Evolutionary conservation across 352 stramenopile species (phyloP), one percentile per base, ranked within the genome.

Genomic region (Phytophthora uliginosa): DNA sequence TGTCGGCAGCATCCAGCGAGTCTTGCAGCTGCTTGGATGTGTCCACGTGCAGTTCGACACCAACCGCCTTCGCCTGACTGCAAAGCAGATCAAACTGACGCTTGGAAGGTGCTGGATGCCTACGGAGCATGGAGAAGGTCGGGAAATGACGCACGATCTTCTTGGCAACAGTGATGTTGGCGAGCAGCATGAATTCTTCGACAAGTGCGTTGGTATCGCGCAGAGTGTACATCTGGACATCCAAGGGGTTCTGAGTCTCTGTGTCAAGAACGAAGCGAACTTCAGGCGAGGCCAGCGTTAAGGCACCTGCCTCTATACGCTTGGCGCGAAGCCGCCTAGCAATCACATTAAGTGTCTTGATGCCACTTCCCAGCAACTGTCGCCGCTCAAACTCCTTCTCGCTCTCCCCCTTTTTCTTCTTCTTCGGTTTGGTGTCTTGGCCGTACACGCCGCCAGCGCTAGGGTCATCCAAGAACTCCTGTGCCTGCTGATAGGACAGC

Each of bases 141-240:
- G 97, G 97, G 66, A 98, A 99, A 62, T 98, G 89, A 22, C 95
- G 91, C 59, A 94, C 84, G 36, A 97, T 98, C 66, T 95, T 96
- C 82, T 99, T 99, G 9, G 97, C 94, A 0, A 99, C 98, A 10
- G 97, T 99, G 59, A 99, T 99, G 79, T 99, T 99, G 6, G 98
- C 98, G 8, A 99, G 78, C 33, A 99, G 83, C 98, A 99, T 99
- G 63, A 99, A 99, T 83, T 99, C 98, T 88, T 99, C 98, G 5
- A 99, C 98, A 0, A 99, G 74, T 38, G 91, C 88, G 81, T 99
- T 99, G 1, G 98, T 97, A 56, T 98, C 95, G 15, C 95, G 86
- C 57, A 98, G 78, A 26, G 95, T 92, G 77, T 99, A 99, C 69
- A 98, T 97, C 79, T 99, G 93, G 42, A 99, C 97, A 83, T 99